A percentile compares a stretch with the other conserved stretches of the same genome.
Evolutionary conservation across 352 stramenopile species (phyloP).

Genomic region (Phytopythium sindhum): DNA sequence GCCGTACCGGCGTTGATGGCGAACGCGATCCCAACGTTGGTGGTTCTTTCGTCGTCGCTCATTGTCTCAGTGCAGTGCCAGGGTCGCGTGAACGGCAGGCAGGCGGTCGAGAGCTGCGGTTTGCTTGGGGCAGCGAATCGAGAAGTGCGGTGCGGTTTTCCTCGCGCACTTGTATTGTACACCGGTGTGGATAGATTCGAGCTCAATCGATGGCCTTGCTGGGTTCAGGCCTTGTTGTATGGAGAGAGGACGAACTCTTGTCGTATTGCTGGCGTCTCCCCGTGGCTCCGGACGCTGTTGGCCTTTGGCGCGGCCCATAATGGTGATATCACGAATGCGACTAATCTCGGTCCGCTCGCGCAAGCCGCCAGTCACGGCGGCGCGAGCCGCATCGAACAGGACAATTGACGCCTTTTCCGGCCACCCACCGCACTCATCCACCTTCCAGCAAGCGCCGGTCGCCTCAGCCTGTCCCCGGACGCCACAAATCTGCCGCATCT

Average conservation of each 20-base stretch:
- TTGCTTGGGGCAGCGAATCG: background rate
- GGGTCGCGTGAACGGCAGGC: background rate
- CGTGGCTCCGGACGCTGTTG: background rate
- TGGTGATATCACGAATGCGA: constrained; percentile 2
- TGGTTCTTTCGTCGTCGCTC: background rate
- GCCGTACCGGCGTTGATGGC: constrained; percentile 40
- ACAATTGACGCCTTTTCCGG: background rate
- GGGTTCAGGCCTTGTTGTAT: background rate
- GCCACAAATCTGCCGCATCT: background rate
- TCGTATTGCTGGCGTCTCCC: background rate
- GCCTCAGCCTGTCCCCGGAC: background rate
- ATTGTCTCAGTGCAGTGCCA: background rate
- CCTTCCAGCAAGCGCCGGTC: background rate
- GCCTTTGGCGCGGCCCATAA: background rate
- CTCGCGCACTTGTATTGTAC: background rate
- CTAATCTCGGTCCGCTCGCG: background rate
- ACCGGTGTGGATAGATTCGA: background rate
- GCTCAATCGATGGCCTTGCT: constrained; percentile 1
- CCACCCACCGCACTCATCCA: background rate
- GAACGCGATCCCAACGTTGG: constrained; percentile 23
- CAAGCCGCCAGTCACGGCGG: background rate
- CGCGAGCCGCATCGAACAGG: background rate
- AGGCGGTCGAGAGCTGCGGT: background rate
- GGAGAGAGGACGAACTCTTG: background rate
- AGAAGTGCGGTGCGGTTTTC: background rate